Base-by-base conservation (phyloP, 2,329 filamentous ascomycete species). In the Fusarium heterosporum region DNA sequence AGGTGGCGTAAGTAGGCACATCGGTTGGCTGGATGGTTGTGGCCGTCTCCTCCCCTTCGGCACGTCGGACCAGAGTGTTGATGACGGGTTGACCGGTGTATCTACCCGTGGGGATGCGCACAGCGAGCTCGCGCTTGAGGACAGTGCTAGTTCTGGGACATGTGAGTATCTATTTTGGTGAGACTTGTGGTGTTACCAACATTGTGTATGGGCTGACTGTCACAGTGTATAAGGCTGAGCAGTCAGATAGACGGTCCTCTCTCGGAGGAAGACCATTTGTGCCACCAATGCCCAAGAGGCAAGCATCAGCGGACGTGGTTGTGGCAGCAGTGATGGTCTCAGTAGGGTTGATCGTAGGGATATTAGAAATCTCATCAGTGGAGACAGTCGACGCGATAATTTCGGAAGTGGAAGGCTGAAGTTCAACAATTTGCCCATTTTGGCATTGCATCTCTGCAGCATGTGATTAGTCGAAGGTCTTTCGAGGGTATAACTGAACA, bases 1-100 rank as follows among this genome's bases (percentile, higher is more conserved):
- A 65, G 0, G 51, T 67, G 6, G 53, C 55, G 7, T 68, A 62
- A 3, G 16, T 3, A 6, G 63, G 67, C 3, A 36, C 7, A 2
- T 13, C 22, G 3, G 54, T 65, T 12, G 66, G 66, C 11, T 48
- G 16, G 22, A 66, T 58, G 2, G 66, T 64, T 3, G 65, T 64
- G 3, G 58, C 65, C 0, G 39, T 46, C 6, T 39, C 49, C 2
- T 26, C 32, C 17, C n/a, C 42, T 19, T 39, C 52, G 2, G 46
- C 63, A 6, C 42, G 58, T 2, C 28, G 42, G 6, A 34, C 25
- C 8, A 46, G 19, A 2, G 25, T 38, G 1, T 63, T 55, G 8
- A 50, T 30, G 3, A 32, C 16, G 4, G 41, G 45, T 29, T 45
- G 36, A 8, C 29, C 17, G 3, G 43, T 54, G 13, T 47, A 47